Evolutionary conservation across 108 stramenopile species (phyloP).

Genomic region (Nitzschia sp.): DNA sequence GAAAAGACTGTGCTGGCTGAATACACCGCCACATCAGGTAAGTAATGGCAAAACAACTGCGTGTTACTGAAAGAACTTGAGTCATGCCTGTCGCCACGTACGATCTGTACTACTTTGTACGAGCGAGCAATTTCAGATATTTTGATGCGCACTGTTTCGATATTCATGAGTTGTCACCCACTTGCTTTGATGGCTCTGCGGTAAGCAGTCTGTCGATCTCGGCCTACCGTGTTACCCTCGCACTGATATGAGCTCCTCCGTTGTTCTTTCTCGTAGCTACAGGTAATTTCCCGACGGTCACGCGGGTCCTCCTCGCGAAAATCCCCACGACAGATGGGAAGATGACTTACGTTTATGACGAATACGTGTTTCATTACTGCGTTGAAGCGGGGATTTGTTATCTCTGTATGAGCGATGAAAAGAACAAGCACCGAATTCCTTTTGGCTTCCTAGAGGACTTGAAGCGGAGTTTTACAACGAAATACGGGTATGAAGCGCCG

Average conservation of each 20-base stretch:
- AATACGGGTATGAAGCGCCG: constrained; percentile 82
- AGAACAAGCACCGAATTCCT: constrained; percentile 88
- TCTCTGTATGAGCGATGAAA: constrained; percentile 95
- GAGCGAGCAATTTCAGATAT: too few relatives aligned
- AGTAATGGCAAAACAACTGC: constrained; percentile 39
- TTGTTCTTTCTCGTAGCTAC: constrained; percentile 56
- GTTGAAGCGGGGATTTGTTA: constrained; percentile 91
- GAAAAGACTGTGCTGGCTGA: constrained; percentile 97
- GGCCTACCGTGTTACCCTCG: too few relatives aligned
- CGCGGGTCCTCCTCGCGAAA: constrained; percentile 92
- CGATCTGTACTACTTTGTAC: too few relatives aligned
- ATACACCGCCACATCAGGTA: constrained; percentile 88
- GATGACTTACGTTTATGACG: constrained; percentile 81
- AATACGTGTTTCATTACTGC: constrained; percentile 89
- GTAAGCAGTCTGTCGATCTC: neutral
- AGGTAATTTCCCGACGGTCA: constrained; percentile 98
- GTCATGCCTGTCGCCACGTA: too few relatives aligned
- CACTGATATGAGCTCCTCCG: too few relatives aligned
- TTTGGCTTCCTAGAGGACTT: constrained; percentile 96
- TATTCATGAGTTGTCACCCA: neutral
- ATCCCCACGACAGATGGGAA: constrained; percentile 88
- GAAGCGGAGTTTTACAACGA: constrained; percentile 72
- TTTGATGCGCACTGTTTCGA: neutral
- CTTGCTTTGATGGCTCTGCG: neutral
- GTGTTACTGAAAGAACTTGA: neutral